Percentiles rank a stretch among this genome's conserved stretches.
These are phyloP conservation scores for Trichoderma endophyticum DNA, from an alignment of 2,329 filamentous ascomycete species.

Conservation along the genomic window DNA sequence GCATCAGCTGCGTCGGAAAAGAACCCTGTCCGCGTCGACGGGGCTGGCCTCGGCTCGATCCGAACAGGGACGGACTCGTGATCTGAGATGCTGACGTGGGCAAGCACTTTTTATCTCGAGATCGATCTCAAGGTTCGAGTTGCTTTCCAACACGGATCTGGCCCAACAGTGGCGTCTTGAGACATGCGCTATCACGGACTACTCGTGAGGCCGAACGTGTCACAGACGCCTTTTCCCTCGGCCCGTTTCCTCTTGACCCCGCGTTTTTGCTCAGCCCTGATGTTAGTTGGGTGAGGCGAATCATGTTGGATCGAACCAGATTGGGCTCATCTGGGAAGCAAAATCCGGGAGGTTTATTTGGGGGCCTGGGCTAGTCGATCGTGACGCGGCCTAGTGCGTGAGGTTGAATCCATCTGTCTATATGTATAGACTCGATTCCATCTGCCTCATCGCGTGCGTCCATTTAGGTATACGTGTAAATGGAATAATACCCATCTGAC, in stretches of 20 bases:
- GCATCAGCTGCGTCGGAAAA: background rate
- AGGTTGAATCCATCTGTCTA: background rate
- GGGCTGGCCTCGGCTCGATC: background rate
- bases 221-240: background rate
- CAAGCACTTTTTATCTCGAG: background rate
- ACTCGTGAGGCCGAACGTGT: background rate
- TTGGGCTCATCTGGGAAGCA: background rate
- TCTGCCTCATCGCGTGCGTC: background rate
- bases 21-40: background rate
- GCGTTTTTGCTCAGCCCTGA: background rate
- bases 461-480: background rate
- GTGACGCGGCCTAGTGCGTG: background rate
- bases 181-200: background rate
- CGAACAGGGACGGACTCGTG: background rate
- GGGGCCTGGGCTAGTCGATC: background rate
- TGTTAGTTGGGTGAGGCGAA: background rate
- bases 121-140: background rate
- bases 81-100: background rate
- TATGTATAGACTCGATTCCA: background rate
- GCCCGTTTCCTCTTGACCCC: background rate
- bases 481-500: background rate
- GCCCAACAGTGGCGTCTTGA: background rate
- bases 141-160: background rate
- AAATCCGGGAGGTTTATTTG: background rate
- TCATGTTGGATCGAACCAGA: background rate